Evolutionary conservation across 805 yeast species (phyloP), one percentile per base, ranked within the genome.

Genomic region (Candida arabinofermentans): DNA sequence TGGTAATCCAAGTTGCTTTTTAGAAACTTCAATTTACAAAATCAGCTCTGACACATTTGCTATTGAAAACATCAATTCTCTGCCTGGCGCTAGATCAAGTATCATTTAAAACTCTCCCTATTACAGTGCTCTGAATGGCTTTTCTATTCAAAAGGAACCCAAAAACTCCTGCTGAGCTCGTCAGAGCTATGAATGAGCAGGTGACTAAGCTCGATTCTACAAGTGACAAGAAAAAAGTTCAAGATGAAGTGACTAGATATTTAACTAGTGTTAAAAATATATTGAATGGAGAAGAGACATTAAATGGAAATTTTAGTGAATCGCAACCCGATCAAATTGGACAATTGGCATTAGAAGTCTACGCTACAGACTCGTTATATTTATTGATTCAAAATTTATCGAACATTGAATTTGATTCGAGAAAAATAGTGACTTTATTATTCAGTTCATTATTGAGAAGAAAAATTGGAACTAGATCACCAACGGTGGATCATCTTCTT

Each of bases 101-200:
- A 18, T 8, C 24, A 27, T 31, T 31, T 18, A 19, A n/a, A n/a
- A n/a, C n/a, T n/a, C n/a, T n/a, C n/a, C n/a, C n/a, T n/a, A n/a
- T n/a, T n/a, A n/a, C n/a, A n/a, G 10, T 14, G 12, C 22, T 13
- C 16, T 18, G 10, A 19, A 88, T 90, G 96, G 85, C 96, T 10
- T 91, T 91, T 56, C 70, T 93, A 53, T 91, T 93, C 73, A 86
- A 88, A 50, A 75, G 96, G 57, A 86, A 82, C 57, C 96, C 95
- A 8, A 89, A 88, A 62, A 81, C 96, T 1, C 95, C 96, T 2
- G 76, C 77, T 16, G 99, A 91, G 56, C 74, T 89, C 44, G 83
- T 88, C 3, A 74, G 86, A 37, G 79, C 81, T 6, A 71, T 89
- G 47, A 77, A 77, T 48, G 98, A 91, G 36, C 86, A 79, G 54